phyloP scores from a whole-genome alignment of 2,329 filamentous ascomycete genomes.

The Alternaria dauci region DNA sequence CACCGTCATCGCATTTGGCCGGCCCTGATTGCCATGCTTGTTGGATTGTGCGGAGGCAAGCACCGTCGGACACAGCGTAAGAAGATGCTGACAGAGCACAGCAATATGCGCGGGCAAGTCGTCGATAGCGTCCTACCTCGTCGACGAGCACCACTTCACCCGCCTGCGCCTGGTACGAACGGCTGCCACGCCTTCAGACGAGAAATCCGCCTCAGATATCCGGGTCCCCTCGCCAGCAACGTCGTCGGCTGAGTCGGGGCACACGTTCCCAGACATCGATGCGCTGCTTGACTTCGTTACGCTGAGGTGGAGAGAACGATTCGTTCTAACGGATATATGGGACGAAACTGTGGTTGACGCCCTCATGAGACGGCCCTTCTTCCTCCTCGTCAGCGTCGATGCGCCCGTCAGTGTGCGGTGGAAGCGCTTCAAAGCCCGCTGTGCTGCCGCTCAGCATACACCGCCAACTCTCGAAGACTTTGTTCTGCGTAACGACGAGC shows the following conservation, averaged over 20 bases:
- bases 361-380: constrained; percentile 84
- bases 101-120: constrained; percentile 94
- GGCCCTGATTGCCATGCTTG: constrained; percentile 65
- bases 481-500: constrained; percentile 71
- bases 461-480: constrained; percentile 67
- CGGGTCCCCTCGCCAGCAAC: constrained; percentile 39
- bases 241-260: constrained; percentile 32
- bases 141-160: constrained; percentile 83
- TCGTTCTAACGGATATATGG: constrained; percentile 85
- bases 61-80: background rate
- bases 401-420: constrained; percentile 86
- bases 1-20: background rate
- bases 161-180: constrained; percentile 68
- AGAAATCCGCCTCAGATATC: constrained; percentile 53
- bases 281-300: constrained; percentile 86
- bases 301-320: constrained; percentile 80
- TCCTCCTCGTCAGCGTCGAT: constrained; percentile 90
- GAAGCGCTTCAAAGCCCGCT: constrained; percentile 74
- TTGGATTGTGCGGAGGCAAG: constrained; percentile 69
- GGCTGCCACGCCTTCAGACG: constrained; percentile 50
- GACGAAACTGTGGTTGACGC: constrained; percentile 76
- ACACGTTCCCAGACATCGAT: constrained; percentile 62
- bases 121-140: constrained; percentile 86
- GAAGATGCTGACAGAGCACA: constrained; percentile 50
- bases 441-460: constrained; percentile 56